These are phyloP conservation scores for Neofusicoccum umdonicola DNA, from an alignment of 2,329 filamentous ascomycete genomes.

Conservation along the genomic window DNA sequence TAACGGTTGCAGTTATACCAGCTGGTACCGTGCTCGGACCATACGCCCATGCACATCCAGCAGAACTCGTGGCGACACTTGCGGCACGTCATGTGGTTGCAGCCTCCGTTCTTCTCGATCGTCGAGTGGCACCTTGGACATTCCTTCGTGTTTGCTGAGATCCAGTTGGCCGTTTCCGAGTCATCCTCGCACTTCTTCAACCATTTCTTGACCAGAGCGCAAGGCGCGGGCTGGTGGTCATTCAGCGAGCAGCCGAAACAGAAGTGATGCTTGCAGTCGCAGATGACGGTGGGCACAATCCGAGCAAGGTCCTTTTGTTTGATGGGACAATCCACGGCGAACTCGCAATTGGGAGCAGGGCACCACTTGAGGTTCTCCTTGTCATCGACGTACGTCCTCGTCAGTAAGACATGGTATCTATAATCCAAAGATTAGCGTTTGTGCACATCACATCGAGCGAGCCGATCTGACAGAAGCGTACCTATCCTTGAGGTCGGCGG, in stretches of 20 bases:
- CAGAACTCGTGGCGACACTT: slow-evolving; percentile 98
- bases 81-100: slow-evolving; percentile 96
- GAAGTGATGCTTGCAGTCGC: slow-evolving; percentile 80
- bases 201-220: slow-evolving; percentile 89
- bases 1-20: slow-evolving; percentile 99
- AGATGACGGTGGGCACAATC: slow-evolving; percentile 87
- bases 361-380: slow-evolving; percentile 97
- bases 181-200: slow-evolving; percentile 98
- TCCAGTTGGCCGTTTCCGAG: slow-evolving; percentile 98
- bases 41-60: slow-evolving; percentile 99
- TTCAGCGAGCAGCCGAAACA: slow-evolving; percentile 90
- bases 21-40: slow-evolving; percentile 97
- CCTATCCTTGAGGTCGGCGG: slow-evolving; percentile 56
- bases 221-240: slow-evolving; percentile 93
- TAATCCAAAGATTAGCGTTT: slow-evolving; percentile 19
- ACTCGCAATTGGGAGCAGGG: slow-evolving; percentile 93
- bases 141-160: slow-evolving; percentile 97
- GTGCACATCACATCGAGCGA: not conserved
- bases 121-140: slow-evolving; percentile 95
- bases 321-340: slow-evolving; percentile 82
- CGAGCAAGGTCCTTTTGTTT: slow-evolving; percentile 83
- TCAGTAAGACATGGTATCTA: slow-evolving; percentile 82
- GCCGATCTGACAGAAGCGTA: slow-evolving; percentile 29
- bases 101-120: slow-evolving; percentile 97
- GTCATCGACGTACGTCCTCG: slow-evolving; percentile 93